Evolutionary conservation across 371 early-diverging fungal species (phyloP).

Genomic region (Globomyces sp.): DNA sequence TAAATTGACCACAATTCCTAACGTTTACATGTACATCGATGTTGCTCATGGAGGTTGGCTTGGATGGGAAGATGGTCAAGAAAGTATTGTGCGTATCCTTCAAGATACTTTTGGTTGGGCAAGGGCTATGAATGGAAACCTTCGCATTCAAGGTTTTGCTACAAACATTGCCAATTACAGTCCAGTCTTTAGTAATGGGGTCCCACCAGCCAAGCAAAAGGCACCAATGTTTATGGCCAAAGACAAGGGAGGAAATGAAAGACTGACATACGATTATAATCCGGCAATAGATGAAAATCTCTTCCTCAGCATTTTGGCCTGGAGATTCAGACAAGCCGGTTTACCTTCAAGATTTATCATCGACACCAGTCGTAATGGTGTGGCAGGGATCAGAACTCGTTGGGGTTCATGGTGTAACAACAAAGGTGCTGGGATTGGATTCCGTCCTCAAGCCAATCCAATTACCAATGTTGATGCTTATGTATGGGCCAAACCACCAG

Average conservation of each 20-base stretch:
- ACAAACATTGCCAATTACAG: conserved; percentile 41
- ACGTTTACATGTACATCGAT: conserved; percentile 36
- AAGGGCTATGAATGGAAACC: conserved; percentile 14
- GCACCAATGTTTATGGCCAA: background rate
- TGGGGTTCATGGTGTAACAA: conserved; percentile 44
- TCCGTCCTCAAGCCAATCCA: conserved; percentile 25
- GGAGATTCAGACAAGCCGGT: conserved; percentile 16
- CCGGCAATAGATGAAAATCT: conserved; percentile 32
- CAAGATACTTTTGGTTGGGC: conserved; percentile 24
- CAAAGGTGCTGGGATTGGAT: conserved; percentile 38
- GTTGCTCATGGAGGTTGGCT: conserved; percentile 42
- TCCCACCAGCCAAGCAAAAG: conserved; percentile 14
- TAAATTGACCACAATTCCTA: conserved; percentile 21
- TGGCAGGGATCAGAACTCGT: conserved; percentile 20
- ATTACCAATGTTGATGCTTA: conserved; percentile 31
- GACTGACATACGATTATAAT: conserved; percentile 23
- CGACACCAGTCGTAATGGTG: conserved; percentile 36
- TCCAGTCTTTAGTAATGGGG: conserved; percentile 29
- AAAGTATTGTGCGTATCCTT: conserved; percentile 23
- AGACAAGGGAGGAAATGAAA: conserved; percentile 11
- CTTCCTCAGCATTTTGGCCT: conserved; percentile 15
- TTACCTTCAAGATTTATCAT: conserved; percentile 34
- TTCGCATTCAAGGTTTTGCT: conserved; percentile 31
- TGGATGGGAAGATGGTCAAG: conserved; percentile 32
- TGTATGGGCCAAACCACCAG: conserved; percentile 42